Evolutionary conservation across 1,284 basidiomycete genomes (phyloP).

Genomic region (Phylloboletellus chloephorus): DNA sequence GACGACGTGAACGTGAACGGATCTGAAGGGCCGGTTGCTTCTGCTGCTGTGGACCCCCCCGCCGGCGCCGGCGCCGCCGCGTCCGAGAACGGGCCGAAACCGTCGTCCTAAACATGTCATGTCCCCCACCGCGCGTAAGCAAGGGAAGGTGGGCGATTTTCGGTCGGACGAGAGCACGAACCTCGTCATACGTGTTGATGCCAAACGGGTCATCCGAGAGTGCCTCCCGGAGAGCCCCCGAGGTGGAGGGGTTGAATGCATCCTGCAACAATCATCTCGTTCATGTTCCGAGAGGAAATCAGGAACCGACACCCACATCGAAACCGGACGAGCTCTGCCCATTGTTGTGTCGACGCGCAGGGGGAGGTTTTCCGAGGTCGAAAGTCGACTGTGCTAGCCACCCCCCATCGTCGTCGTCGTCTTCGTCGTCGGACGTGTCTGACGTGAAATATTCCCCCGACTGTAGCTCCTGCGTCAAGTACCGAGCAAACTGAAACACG

Average conservation of each 20-base stretch:
- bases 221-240: conserved; percentile 26
- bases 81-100: conserved; percentile 73
- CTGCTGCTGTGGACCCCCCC: too few relatives aligned
- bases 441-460: conserved; percentile 53
- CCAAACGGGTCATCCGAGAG: conserved; percentile 52
- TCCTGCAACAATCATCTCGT: conserved; percentile 39
- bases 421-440: conserved; percentile 58
- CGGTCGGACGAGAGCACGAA: conserved; percentile 33
- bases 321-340: conserved; percentile 55
- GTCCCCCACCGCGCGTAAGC: too few relatives aligned
- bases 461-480: conserved; percentile 68
- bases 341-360: conserved; percentile 46
- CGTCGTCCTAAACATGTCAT: conserved; percentile 41
- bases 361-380: conserved; percentile 51
- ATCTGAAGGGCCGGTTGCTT: conserved; percentile 44
- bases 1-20: conserved; percentile 52
- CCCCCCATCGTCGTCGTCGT: conserved; percentile 65
- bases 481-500: conserved; percentile 59
- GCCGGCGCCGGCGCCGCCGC: too few relatives aligned
- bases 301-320: conserved; percentile 43
- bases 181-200: conserved; percentile 43
- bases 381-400: conserved; percentile 76
- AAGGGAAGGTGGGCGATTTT: too few relatives aligned
- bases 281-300: neutral
- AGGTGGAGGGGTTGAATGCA: conserved; percentile 42